Percentiles rank a stretch among this genome's conserved stretches.
Conservation (phyloP, 805 yeast species). For the Teunomyces tritomae region DNA sequence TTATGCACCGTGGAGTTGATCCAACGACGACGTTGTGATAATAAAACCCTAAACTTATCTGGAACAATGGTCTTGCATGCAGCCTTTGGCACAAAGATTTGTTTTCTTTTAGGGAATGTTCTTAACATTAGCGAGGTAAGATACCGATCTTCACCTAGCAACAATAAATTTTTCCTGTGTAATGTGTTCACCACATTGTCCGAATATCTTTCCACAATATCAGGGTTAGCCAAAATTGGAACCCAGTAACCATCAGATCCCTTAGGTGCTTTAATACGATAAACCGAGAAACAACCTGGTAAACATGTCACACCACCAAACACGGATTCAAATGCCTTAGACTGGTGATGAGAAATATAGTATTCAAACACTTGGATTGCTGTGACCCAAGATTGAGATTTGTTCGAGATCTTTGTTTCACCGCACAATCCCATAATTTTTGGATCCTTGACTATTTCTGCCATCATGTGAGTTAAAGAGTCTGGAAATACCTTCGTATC, state of each 20-base stretch:
- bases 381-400: constrained; percentile 82
- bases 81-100: constrained; percentile 83
- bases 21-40: constrained; percentile 96
- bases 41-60: constrained; percentile 67
- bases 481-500: constrained; percentile 89
- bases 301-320: constrained; percentile 94
- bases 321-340: constrained; percentile 92
- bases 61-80: constrained; percentile 94
- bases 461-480: constrained; percentile 84
- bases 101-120: constrained; percentile 87
- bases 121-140: constrained; percentile 80
- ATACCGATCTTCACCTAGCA: constrained; percentile 89
- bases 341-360: constrained; percentile 89
- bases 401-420: constrained; percentile 87
- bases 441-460: constrained; percentile 85
- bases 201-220: constrained; percentile 86
- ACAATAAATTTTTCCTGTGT: constrained; percentile 79
- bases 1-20: constrained; percentile 93
- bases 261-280: constrained; percentile 87
- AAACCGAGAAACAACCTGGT: constrained; percentile 94
- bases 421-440: constrained; percentile 91
- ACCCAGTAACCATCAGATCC: constrained; percentile 76
- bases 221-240: constrained; percentile 89
- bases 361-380: constrained; percentile 92
- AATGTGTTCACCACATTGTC: constrained; percentile 82